Evolutionary conservation across 23 red algal genomes (phyloP).

Genomic region (Rhodosorus marinus): DNA sequence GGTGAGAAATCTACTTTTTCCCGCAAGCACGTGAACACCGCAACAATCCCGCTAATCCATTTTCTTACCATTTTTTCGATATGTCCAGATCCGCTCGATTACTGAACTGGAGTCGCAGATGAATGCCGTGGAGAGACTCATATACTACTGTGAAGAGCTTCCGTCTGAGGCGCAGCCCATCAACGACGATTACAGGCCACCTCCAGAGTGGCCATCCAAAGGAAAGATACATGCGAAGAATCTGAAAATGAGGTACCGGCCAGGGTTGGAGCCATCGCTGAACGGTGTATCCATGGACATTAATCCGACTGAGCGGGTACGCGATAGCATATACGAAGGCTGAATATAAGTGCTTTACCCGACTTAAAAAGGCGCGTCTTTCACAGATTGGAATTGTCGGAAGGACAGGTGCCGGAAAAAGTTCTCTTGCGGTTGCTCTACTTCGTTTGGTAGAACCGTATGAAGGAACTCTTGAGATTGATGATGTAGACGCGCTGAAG

Average conservation of each 20-base stretch:
- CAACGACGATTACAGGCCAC: conserved; percentile 1
- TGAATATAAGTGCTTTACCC: too few relatives aligned
- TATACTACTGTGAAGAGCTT: conserved; percentile 49
- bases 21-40: too few relatives aligned
- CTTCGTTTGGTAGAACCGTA: conserved; percentile 79
- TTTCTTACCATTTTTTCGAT: too few relatives aligned
- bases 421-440: conserved; percentile 66
- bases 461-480: conserved; percentile 34
- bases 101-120: conserved; percentile 90
- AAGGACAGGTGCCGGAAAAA: conserved; percentile 86
- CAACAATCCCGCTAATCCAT: too few relatives aligned
- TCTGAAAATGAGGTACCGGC: conserved; percentile 68
- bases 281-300: conserved; percentile 55
- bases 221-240: conserved; percentile 40
- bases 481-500: conserved; percentile 50
- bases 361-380: too few relatives aligned
- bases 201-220: conserved; percentile 28
- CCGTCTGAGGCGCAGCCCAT: conserved; percentile 55
- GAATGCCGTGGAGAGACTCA: conserved; percentile 85
- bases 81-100: conserved; percentile 68
- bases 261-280: conserved; percentile 51
- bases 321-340: too few relatives aligned
- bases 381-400: conserved; percentile 53
- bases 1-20: too few relatives aligned
- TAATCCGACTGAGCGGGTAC: conserved; percentile 54